Evolutionary conservation across 148 eudicot genomes (phyloP).

Genomic region (Tetragonia tetragonoides): DNA sequence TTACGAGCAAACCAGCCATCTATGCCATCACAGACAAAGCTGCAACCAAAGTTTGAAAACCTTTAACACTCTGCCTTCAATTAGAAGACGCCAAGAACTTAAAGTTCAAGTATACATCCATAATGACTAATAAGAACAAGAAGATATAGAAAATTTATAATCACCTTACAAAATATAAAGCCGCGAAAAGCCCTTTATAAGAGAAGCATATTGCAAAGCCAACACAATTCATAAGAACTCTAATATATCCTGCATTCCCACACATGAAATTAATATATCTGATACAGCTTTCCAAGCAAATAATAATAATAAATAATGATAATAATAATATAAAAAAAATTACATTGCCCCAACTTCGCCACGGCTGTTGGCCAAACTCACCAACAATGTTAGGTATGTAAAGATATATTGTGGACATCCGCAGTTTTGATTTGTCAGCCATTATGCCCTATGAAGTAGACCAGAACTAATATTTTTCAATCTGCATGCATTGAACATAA

Average conservation of each 20-base stretch:
- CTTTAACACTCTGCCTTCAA: conserved; percentile 9
- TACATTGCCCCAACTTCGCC: not conserved
- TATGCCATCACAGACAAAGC: conserved; percentile 92
- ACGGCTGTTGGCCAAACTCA: conserved; percentile 23
- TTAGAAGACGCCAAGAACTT: not conserved
- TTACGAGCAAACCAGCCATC: conserved; percentile 99
- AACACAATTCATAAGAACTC: conserved; percentile 74
- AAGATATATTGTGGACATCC: conserved; percentile 60
- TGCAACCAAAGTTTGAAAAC: conserved; percentile 30
- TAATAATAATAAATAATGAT: not conserved
- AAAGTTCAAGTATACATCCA: not conserved
- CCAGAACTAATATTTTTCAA: not conserved
- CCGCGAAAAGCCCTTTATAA: conserved; percentile 65
- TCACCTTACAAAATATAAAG: conserved; percentile 80
- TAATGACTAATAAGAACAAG: not conserved
- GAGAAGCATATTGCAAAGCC: conserved; percentile 81
- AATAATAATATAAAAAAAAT: not conserved
- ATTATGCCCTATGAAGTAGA: conserved; percentile 25
- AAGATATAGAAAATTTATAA: not conserved
- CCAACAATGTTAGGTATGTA: conserved; percentile 90
- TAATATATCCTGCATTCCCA: conserved; percentile 59
- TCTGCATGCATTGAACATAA: conserved; percentile 1
- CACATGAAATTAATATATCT: conserved; percentile 1
- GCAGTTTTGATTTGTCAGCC: conserved; percentile 50
- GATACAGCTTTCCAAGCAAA: not conserved